These are phyloP conservation scores for Baudoinia panamericana DNA, from an alignment of 495 filamentous ascomycete genomes.

Conservation along the genomic window DNA sequence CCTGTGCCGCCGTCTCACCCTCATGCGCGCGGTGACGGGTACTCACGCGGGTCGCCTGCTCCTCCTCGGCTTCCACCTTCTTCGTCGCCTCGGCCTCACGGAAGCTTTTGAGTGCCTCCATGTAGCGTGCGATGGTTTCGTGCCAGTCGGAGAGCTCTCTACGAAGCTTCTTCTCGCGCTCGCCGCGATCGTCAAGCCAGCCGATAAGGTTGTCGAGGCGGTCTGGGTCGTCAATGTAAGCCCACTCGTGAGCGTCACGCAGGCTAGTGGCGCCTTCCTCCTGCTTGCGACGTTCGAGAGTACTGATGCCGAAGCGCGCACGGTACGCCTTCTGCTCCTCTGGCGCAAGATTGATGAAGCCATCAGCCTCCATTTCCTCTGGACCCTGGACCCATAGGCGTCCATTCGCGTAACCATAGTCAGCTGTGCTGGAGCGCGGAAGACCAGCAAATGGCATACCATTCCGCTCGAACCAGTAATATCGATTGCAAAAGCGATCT, in stretches of 20 bases:
- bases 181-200: conserved; percentile 78
- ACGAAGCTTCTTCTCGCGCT: conserved; percentile 68
- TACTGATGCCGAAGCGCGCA: conserved; percentile 59
- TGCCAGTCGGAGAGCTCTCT: conserved; percentile 73
- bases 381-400: conserved; percentile 94
- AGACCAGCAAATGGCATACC: conserved; percentile 92
- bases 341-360: conserved; percentile 66
- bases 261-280: conserved; percentile 80
- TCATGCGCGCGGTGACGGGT: conserved; percentile 63
- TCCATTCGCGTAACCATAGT: conserved; percentile 82
- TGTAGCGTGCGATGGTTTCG: conserved; percentile 62
- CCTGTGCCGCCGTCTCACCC: conserved; percentile 37
- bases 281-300: conserved; percentile 67
- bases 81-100: conserved; percentile 40
- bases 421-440: conserved; percentile 73
- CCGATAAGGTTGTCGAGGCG: conserved; percentile 62
- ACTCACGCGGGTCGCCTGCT: conserved; percentile 52
- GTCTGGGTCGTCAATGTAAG: conserved; percentile 70
- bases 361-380: conserved; percentile 73
- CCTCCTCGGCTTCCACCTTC: conserved; percentile 41
- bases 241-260: conserved; percentile 70
- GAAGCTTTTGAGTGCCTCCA: conserved; percentile 65
- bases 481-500: conserved; percentile 94
- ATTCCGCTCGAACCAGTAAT: conserved; percentile 98
- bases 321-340: conserved; percentile 48